Conservation (phyloP, 2,329 filamentous ascomycete genomes). For the Botrytis deweyae region DNA sequence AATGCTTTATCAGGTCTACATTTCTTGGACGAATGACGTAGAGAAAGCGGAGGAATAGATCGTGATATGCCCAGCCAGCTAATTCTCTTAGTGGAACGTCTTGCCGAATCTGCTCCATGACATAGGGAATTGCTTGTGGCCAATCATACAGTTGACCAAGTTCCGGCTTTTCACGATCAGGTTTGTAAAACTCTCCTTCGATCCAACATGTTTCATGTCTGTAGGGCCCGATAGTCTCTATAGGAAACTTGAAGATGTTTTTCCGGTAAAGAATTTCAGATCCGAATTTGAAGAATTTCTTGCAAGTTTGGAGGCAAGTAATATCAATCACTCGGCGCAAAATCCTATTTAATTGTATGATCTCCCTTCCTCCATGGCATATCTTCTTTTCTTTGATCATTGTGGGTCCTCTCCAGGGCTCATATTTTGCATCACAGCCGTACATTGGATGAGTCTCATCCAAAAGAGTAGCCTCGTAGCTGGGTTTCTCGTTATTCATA, state of each 20-base stretch:
- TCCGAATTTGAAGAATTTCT: too few relatives aligned
- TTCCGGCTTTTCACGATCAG: too few relatives aligned
- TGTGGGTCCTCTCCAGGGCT: background rate
- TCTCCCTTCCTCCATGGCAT: background rate
- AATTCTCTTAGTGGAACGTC: background rate
- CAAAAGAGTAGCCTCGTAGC: background rate
- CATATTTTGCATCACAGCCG: background rate
- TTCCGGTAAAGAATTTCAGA: background rate
- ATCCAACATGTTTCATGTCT: background rate
- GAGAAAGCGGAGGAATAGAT: constrained; percentile 25
- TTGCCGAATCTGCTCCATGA: background rate
- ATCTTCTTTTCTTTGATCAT: background rate
- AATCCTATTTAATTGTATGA: background rate
- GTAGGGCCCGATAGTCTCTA: too few relatives aligned
- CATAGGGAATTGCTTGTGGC: background rate
- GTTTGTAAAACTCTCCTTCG: background rate
- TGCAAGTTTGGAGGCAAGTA: constrained; percentile 1
- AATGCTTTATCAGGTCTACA: constrained; percentile 8
- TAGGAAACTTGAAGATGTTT: background rate
- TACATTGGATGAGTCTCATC: background rate
- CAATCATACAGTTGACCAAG: background rate
- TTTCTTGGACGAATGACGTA: constrained; percentile 24
- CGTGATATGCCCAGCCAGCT: constrained; percentile 22
- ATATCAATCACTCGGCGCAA: background rate
- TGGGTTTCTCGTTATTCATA: background rate